These are phyloP conservation scores for Fusarium graminum DNA, from an alignment of 2,329 filamentous ascomycete species.

Conservation along the genomic window DNA sequence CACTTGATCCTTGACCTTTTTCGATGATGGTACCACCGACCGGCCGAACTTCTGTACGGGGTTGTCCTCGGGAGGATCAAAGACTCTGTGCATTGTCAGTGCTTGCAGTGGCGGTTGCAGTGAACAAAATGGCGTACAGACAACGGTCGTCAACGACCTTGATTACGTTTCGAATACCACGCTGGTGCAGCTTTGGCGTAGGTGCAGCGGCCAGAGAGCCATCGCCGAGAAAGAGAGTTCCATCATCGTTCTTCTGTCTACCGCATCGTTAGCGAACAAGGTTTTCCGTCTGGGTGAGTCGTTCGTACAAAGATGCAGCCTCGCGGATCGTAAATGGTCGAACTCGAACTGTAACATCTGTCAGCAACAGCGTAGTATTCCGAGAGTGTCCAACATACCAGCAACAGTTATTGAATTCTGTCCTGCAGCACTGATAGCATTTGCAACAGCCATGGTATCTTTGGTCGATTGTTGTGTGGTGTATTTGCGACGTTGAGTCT, in stretches of 20 bases:
- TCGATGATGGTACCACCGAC: conserved; percentile 84
- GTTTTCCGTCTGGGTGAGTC: not conserved
- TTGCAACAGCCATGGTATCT: conserved; percentile 44
- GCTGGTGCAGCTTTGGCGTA: conserved; percentile 84
- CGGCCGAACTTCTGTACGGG: conserved; percentile 89
- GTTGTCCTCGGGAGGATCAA: conserved; percentile 96
- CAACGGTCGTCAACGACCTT: conserved; percentile 97
- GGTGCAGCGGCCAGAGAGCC: conserved; percentile 91
- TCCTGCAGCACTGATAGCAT: conserved; percentile 44
- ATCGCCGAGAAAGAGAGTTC: conserved; percentile 93
- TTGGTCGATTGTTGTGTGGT: not conserved
- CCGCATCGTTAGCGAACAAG: conserved; percentile 23
- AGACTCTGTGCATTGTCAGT: conserved; percentile 73
- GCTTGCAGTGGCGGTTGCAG: not conserved
- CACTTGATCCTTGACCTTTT: conserved; percentile 96
- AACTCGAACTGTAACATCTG: conserved; percentile 69
- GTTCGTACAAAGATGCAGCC: conserved; percentile 83
- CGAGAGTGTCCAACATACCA: conserved; percentile 56
- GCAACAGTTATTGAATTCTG: conserved; percentile 71
- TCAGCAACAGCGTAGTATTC: conserved; percentile 45
- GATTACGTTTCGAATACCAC: conserved; percentile 90
- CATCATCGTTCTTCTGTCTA: conserved; percentile 80
- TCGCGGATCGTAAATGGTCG: conserved; percentile 87
- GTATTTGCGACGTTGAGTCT: conserved; percentile 8
- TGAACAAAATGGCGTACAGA: conserved; percentile 72